phyloP scores from a whole-genome alignment of 1,139 yeast species.

The Kodamaea derodonti region DNA sequence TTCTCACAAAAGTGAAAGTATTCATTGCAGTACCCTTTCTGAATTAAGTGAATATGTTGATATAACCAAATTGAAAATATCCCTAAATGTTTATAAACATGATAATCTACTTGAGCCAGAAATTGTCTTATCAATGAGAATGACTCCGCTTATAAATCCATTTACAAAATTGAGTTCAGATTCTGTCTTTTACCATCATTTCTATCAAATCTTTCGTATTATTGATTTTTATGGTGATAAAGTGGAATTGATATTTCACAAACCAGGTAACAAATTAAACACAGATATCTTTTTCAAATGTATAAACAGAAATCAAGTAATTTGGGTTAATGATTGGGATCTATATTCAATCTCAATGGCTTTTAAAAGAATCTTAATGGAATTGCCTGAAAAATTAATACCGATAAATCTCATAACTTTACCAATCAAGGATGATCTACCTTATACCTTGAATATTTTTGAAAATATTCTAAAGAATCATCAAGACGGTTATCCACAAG shows the following conservation, averaged over 20 bases:
- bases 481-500: conserved; percentile 15
- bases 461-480: conserved; percentile 21
- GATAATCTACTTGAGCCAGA: conserved; percentile 25
- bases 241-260: conserved; percentile 49
- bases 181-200: conserved; percentile 39
- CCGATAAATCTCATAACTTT: conserved; percentile 39
- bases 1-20: conserved; percentile 20
- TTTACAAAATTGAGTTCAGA: conserved; percentile 21
- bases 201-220: conserved; percentile 48
- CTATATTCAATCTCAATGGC: conserved; percentile 54
- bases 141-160: conserved; percentile 22
- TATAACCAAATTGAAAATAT: conserved; percentile 71
- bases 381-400: conserved; percentile 43
- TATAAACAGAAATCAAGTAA: conserved; percentile 50
- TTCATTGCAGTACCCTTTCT: conserved; percentile 55
- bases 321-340: conserved; percentile 63
- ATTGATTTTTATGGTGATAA: conserved; percentile 40
- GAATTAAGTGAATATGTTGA: conserved; percentile 65
- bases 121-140: conserved; percentile 17
- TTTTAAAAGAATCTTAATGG: conserved; percentile 46
- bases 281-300: conserved; percentile 50
- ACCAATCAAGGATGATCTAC: conserved; percentile 46
- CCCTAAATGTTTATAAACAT: conserved; percentile 63
- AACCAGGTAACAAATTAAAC: conserved; percentile 54
- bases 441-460: conserved; percentile 36